Evolutionary conservation across 2,329 filamentous ascomycete species (phyloP).

Genomic region (Calonectria crousiana): DNA sequence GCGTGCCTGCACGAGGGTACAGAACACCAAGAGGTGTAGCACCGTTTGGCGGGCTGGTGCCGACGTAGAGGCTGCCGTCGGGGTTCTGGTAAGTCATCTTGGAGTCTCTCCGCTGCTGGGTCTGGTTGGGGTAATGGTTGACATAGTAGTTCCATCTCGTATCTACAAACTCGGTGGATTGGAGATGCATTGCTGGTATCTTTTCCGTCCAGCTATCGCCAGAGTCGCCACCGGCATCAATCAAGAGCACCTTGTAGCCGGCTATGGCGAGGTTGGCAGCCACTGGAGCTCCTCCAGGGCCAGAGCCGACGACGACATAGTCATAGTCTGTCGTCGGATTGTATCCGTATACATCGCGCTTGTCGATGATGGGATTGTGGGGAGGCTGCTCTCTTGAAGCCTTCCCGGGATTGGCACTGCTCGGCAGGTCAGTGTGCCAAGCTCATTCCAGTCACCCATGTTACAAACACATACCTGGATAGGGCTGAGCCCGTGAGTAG

Average conservation of each 20-base stretch:
- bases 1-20: slow-evolving; percentile 60
- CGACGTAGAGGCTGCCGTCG: slow-evolving; percentile 63
- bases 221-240: slow-evolving; percentile 73
- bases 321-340: slow-evolving; percentile 51
- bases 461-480: slow-evolving; percentile 10
- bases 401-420: background rate
- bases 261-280: slow-evolving; percentile 70
- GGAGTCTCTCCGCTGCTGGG: slow-evolving; percentile 65
- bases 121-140: slow-evolving; percentile 69
- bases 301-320: slow-evolving; percentile 73
- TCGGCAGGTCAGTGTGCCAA: background rate
- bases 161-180: slow-evolving; percentile 66
- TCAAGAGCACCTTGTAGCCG: slow-evolving; percentile 69
- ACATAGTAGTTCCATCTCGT: slow-evolving; percentile 74
- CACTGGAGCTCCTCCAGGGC: slow-evolving; percentile 69
- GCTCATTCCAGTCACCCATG: background rate
- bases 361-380: background rate
- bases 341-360: background rate
- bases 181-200: slow-evolving; percentile 65
- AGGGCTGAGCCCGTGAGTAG: slow-evolving; percentile 25
- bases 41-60: slow-evolving; percentile 53
- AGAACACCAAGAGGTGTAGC: slow-evolving; percentile 57
- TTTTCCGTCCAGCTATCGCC: slow-evolving; percentile 61
- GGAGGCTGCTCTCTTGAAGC: background rate
- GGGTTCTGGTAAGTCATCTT: slow-evolving; percentile 70